Base-by-base conservation (phyloP, 176 grass and related monocot genomes). In the barley (Hordeum vulgare) region DNA sequence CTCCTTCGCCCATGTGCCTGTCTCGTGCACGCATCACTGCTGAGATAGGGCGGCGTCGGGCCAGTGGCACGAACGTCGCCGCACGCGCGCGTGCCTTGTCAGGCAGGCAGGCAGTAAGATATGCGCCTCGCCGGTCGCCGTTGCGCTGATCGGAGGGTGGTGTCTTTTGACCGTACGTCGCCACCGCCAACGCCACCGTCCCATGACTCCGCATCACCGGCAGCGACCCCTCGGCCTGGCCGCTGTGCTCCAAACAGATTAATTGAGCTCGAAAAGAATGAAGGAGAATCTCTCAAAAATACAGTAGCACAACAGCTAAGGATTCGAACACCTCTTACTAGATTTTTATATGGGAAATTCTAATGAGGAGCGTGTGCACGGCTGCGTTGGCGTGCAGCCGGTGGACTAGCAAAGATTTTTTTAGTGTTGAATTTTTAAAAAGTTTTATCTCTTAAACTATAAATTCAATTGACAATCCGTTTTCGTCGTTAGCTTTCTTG, bases 1-100 rank as follows among this genome's bases (percentile, higher is more conserved):
- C 34, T 20, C 21, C 4, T 69, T 33, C 81, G 17, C 56, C 24
- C 83, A 89, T 73, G 78, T 86, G 88, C 82, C 42, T 64, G 58
- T 25, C 63, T 76, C 61, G 77, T 70, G 61, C 65, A n/a, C 10
- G 35, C 17, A 49, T 74, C 24, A 74, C 74, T 63, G 45, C 27
- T 66, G 42, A 29, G 31, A 69, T 35, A 57, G 27, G 23, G 63
- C 62, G 21, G 78, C 60, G 28, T 4, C 59, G 24, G 23, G 57
- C 21, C 20, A 26, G 37, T n/a, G 76, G 87, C 87, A 76, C 23
- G 27, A 33, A 69, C 39, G 82, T 76, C 82, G 6, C 12, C 17
- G 82, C 77, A 71, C 17, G 82, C 77, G 63, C 41, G 87, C 82
- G n/a, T 25, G 77, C 28, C 7, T 12, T 53, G 44, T 21, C 71